Evolutionary conservation across 2,329 filamentous ascomycete genomes (phyloP), one percentile per base, ranked within the genome.

Genomic region (Microsporum canis): DNA sequence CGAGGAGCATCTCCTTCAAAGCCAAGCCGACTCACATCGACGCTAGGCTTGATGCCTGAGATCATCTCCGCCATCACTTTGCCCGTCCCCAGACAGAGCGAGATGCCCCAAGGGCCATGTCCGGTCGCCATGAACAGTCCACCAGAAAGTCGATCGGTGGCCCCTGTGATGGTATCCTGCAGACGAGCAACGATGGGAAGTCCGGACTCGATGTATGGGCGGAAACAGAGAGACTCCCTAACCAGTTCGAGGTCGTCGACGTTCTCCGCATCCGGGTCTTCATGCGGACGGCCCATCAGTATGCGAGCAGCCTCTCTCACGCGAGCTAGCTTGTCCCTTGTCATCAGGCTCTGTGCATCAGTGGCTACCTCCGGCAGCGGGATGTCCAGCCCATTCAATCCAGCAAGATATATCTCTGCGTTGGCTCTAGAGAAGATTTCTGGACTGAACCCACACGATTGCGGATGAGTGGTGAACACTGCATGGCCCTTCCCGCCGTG

Each of bases 61-160:
- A 89, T 78, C 79, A 91, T 78, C 73, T 91, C 87, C 8, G 85
- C 80, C 75, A 91, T 75, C 4, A 89, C 83, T 65, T 82, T 81
- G 0, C 88, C 88, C 0, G 87, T 91, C 1, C 87, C 88, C 34
- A 89, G 73, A 14, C 78, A 78, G 68, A 84, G 68, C 56, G 78
- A 80, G 31, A 87, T 87, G 0, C 88, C 88, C 88, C 88, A 91
- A 0, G 88, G 85, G 0, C 88, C 88, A 76, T 91, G 88, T 0
- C 88, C 88, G 3, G 85, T 79, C 0, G 85, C 84, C 41, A 91
- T 71, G 69, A 83, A 91, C 0, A 92, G 84, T 3, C 88, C 87
- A 1, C 86, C 64, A 47, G 69, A 70, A 4, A 78, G 83, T 62
- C 68, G 73, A 5, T 80, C 68, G 0, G 75, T 73, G 10, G 67